Evolutionary conservation across 441 rosid species (phyloP), one percentile per base, ranked within the genome.

Genomic region (Isatis lusitanica): DNA sequence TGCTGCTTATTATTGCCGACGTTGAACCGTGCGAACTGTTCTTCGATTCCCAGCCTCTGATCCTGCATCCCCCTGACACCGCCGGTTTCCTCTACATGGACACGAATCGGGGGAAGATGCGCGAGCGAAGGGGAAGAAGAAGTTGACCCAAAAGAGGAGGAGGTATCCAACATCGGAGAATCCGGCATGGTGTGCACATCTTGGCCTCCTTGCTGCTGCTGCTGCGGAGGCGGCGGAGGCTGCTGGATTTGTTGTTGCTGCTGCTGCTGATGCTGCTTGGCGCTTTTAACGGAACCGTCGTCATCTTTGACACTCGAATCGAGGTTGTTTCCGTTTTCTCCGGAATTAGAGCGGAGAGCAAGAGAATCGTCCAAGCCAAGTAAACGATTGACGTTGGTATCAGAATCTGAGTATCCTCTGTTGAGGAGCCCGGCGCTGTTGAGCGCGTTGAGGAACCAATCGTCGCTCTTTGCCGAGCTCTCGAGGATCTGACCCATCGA

Each of bases 151-250:
- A 94, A 94, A 5, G 98, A 94, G 13, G 99, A 92, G 7, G 89
- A 75, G 0, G 90, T 92, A 33, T 94, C 99, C 80, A 92, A 59
- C 99, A 94, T 89, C 24, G 98, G 97, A 48, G 99, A 94, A 78
- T 94, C 99, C 16, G 98, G 99, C 59, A 92, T 86, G 6, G 90
- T 90, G 57, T 94, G 91, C 53, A 92, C 87, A 75, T 94, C 99
- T 75, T 90, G 97, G 7, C 81, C 83, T 62, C 66, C 78, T 40
- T 71, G 82, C 80, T 58, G 75, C 52, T 68, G 70, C 12, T 31
- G 68, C 13, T 58, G 84, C 61, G 55, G 33, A 8, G 60, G 84
- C 61, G 55, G 33, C 8, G 73, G 71, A 38, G 66, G 71, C 7
- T 71, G 76, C 44, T 71, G 83, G 76, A 65, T 73, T 24, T 6